phyloP scores from a whole-genome alignment of 345 rosid genomes.

The Viola odorata region DNA sequence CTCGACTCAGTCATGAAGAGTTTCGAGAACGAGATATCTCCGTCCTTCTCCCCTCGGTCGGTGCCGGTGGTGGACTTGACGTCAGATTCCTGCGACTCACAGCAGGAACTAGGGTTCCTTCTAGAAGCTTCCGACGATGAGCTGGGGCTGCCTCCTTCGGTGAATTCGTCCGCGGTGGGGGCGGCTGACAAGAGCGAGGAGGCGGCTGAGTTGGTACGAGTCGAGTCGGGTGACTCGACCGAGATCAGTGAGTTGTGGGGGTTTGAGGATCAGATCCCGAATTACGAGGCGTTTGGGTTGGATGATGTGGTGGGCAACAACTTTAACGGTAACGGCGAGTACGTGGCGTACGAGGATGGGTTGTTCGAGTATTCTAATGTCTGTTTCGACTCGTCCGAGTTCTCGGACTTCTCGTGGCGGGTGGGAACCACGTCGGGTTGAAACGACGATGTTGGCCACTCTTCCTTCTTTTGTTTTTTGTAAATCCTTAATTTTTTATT shows the following conservation, averaged over 20 bases:
- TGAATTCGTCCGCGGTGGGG: background rate
- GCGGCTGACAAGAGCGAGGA: conserved; percentile 3
- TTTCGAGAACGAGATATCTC: conserved; percentile 17
- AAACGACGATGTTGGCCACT: background rate
- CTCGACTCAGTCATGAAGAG: conserved; percentile 26
- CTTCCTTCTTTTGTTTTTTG: background rate
- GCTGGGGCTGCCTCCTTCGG: conserved; percentile 23
- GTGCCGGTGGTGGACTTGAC: conserved; percentile 17
- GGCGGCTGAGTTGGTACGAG: conserved; percentile 21
- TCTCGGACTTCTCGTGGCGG: conserved; percentile 23
- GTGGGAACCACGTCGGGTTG: conserved; percentile 25
- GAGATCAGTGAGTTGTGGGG: conserved; percentile 36
- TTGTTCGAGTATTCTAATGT: conserved; percentile 38
- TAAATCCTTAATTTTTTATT: conserved; percentile 1
- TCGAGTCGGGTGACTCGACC: conserved; percentile 21
- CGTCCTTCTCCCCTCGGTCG: conserved; percentile 6
- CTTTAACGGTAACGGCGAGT: background rate
- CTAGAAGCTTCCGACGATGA: conserved; percentile 29
- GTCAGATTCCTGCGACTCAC: conserved; percentile 36
- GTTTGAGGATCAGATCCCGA: conserved; percentile 25
- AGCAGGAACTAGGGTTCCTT: conserved; percentile 24
- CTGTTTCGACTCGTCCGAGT: conserved; percentile 27
- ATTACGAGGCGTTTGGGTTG: conserved; percentile 34
- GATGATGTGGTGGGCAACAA: conserved; percentile 5
- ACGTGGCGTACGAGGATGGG: conserved; percentile 29